Conservation (phyloP, 495 filamentous ascomycete genomes). For the Podospora didyma region DNA sequence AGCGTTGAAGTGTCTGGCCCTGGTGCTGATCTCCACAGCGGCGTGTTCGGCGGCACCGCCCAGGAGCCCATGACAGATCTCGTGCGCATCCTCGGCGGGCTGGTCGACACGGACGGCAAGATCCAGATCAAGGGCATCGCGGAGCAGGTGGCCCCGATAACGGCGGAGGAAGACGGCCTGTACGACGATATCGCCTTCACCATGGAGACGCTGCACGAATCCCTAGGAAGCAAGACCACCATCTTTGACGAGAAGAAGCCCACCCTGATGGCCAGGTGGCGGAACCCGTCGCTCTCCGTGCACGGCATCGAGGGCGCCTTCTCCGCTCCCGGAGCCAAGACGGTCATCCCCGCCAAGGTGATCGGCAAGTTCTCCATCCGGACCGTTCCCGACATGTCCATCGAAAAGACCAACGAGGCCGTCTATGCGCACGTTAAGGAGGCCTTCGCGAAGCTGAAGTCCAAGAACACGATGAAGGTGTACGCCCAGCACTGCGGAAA, state of each 20-base stretch:
- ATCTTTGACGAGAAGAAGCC: slow-evolving; percentile 80
- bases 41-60: slow-evolving; percentile 91
- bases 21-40: slow-evolving; percentile 89
- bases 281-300: slow-evolving; percentile 89
- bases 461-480: slow-evolving; percentile 85
- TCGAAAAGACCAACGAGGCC: slow-evolving; percentile 74
- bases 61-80: slow-evolving; percentile 99
- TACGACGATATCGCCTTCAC: slow-evolving; percentile 87
- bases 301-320: slow-evolving; percentile 97
- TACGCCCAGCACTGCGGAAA: slow-evolving; percentile 83
- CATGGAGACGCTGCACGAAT: slow-evolving; percentile 91
- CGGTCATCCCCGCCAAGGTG: slow-evolving; percentile 96
- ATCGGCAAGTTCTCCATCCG: slow-evolving; percentile 97
- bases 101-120: slow-evolving; percentile 86
- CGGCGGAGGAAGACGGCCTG: slow-evolving; percentile 76
- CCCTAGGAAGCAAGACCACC: slow-evolving; percentile 78
- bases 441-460: slow-evolving; percentile 74
- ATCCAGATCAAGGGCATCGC: slow-evolving; percentile 85
- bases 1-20: slow-evolving; percentile 81
- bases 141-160: slow-evolving; percentile 85
- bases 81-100: slow-evolving; percentile 68
- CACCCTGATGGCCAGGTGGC: slow-evolving; percentile 93
- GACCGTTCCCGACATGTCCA: slow-evolving; percentile 97
- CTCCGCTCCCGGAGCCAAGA: slow-evolving; percentile 91
- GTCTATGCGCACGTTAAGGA: slow-evolving; percentile 77